Conservation (phyloP, 2,329 filamentous ascomycete species). For the Curvularia hawaiiensis region DNA sequence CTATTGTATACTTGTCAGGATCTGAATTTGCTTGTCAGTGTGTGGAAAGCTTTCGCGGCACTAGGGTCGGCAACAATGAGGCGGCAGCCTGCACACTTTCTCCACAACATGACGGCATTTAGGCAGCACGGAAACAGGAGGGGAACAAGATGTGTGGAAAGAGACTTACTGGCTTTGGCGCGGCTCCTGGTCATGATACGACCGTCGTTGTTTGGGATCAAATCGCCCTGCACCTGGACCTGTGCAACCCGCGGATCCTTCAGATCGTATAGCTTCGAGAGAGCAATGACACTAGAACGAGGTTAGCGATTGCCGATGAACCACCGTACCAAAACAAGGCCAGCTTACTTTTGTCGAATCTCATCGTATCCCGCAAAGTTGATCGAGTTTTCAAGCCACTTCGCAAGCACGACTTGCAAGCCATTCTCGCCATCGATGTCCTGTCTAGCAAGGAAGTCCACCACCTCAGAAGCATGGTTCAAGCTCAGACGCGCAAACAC, state of each 20-base stretch:
- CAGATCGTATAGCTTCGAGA: slow-evolving; percentile 88
- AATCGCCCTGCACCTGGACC: slow-evolving; percentile 87
- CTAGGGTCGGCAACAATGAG: neutral
- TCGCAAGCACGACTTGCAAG: slow-evolving; percentile 85
- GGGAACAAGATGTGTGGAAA: neutral
- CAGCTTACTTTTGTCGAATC: slow-evolving; percentile 85
- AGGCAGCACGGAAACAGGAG: neutral
- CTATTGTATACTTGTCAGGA: slow-evolving; percentile 86
- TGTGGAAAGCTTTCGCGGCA: slow-evolving; percentile 1
- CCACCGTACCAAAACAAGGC: neutral
- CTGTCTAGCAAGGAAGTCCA: slow-evolving; percentile 87
- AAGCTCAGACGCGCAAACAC: slow-evolving; percentile 93
- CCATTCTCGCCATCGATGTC: slow-evolving; percentile 80
- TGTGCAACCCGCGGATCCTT: slow-evolving; percentile 79
- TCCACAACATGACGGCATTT: slow-evolving; percentile 5
- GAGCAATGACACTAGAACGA: slow-evolving; percentile 75
- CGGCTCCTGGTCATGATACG: slow-evolving; percentile 94
- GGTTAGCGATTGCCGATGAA: slow-evolving; percentile 17
- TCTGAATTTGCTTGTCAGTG: slow-evolving; percentile 55
- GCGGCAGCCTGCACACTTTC: neutral
- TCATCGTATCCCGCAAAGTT: slow-evolving; percentile 99
- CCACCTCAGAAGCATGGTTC: slow-evolving; percentile 83
- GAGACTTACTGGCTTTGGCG: slow-evolving; percentile 73
- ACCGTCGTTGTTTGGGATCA: slow-evolving; percentile 74
- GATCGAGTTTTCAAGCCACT: slow-evolving; percentile 97